These are phyloP conservation scores for Nakaseomyces sp. DNA, from an alignment of 1,139 yeast species.

Conservation along the genomic window DNA sequence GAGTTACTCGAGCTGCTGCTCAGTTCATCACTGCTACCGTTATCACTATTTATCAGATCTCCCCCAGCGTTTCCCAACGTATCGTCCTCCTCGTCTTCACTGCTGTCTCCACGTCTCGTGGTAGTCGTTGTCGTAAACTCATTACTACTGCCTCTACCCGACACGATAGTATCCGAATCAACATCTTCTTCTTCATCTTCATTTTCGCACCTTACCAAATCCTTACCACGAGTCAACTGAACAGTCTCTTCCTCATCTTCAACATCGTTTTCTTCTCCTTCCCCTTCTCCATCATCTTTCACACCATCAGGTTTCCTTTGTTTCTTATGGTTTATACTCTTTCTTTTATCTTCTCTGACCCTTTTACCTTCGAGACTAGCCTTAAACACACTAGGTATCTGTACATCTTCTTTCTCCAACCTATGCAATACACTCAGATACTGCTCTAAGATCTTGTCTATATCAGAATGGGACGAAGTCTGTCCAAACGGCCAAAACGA, in stretches of 20 bases:
- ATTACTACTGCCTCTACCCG: not conserved
- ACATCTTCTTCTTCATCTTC: not conserved
- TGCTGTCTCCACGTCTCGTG: not conserved
- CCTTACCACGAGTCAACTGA: not conserved
- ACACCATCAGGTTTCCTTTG: not conserved
- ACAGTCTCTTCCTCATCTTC: not conserved
- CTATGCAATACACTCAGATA: constrained; percentile 30
- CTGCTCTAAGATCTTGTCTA: constrained; percentile 32
- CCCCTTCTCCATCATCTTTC: not conserved
- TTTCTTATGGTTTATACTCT: not conserved
- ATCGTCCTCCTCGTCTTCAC: not conserved
- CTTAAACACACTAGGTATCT: constrained; percentile 9
- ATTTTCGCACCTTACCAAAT: constrained; percentile 4
- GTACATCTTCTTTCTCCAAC: constrained; percentile 12
- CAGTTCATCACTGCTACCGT: not conserved
- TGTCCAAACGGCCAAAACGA: constrained; percentile 44
- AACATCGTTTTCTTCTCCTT: not conserved
- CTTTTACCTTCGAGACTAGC: constrained; percentile 10
- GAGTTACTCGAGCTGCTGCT: constrained; percentile 6
- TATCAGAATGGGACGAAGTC: constrained; percentile 31
- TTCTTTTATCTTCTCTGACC: constrained; percentile 9
- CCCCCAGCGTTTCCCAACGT: not conserved
- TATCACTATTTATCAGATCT: not conserved
- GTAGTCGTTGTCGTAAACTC: not conserved
- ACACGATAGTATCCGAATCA: constrained; percentile 4